Percentiles rank a stretch among this genome's conserved stretches.
phyloP scores from a whole-genome alignment of 2,329 filamentous ascomycete species.

The Fusarium kyushuense region DNA sequence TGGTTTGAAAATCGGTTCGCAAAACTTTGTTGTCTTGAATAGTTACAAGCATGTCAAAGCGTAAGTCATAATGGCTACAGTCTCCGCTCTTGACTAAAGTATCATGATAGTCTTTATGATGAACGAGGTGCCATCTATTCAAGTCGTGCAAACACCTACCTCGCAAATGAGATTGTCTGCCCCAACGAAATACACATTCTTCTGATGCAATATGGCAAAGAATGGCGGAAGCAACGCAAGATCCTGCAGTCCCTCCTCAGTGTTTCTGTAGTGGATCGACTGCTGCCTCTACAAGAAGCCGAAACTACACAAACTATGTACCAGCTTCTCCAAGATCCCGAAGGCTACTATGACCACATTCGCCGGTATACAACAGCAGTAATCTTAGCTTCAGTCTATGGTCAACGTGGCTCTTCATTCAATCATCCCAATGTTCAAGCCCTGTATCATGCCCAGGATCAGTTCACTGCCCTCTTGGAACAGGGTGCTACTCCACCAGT shows the following conservation, averaged over 20 bases:
- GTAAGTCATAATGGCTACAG: background rate
- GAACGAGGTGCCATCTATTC: slow-evolving; percentile 55
- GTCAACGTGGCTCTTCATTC: slow-evolving; percentile 23
- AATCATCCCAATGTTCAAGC: slow-evolving; percentile 28
- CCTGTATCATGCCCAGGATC: slow-evolving; percentile 39
- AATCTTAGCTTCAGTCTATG: slow-evolving; percentile 43
- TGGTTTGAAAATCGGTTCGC: slow-evolving; percentile 49
- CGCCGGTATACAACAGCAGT: slow-evolving; percentile 45
- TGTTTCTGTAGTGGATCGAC: slow-evolving; percentile 34
- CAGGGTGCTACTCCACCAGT: slow-evolving; percentile 47
- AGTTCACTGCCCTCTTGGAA: slow-evolving; percentile 43
- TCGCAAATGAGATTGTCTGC: slow-evolving; percentile 49
- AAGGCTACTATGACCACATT: slow-evolving; percentile 31
- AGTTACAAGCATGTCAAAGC: slow-evolving; percentile 8
- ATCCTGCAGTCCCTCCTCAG: slow-evolving; percentile 42
- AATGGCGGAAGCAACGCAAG: slow-evolving; percentile 40
- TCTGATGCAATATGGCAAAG: slow-evolving; percentile 42
- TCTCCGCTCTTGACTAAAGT: slow-evolving; percentile 5
- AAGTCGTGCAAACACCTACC: slow-evolving; percentile 51
- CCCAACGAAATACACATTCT: slow-evolving; percentile 41
- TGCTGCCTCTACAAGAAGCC: slow-evolving; percentile 37
- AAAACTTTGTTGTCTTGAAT: slow-evolving; percentile 52
- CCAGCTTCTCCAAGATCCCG: slow-evolving; percentile 34
- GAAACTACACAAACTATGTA: slow-evolving; percentile 37
- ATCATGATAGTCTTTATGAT: slow-evolving; percentile 54